These are phyloP conservation scores for Trichoderma sp. DNA, from an alignment of 2,329 filamentous ascomycete genomes.

Conservation along the genomic window DNA sequence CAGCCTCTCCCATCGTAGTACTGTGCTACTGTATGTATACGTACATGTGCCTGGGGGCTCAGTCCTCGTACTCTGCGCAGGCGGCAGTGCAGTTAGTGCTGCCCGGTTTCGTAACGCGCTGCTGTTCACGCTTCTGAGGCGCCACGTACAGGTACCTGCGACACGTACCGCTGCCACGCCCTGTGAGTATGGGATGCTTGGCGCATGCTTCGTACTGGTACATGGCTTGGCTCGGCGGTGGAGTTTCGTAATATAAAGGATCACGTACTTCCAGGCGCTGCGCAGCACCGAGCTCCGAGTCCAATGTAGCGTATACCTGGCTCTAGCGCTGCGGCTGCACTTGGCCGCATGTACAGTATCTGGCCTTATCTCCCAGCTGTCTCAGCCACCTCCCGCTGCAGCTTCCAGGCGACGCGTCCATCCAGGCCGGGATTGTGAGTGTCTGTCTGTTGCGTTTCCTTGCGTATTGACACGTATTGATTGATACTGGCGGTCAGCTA, in stretches of 20 bases:
- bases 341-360: background rate
- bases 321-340: background rate
- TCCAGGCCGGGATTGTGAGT: too few species aligned
- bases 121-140: background rate
- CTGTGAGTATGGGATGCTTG: fast-evolving
- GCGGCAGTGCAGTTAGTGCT: background rate
- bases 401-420: conserved; percentile 12
- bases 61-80: background rate
- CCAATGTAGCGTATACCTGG: conserved; percentile 12
- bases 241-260: conserved; percentile 13
- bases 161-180: fast-evolving
- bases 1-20: conserved; percentile 8
- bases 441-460: background rate
- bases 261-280: conserved; percentile 6
- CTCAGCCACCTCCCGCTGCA: conserved; percentile 18
- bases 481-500: conserved; percentile 4
- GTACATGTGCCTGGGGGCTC: background rate
- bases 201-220: background rate
- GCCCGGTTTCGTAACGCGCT: background rate
- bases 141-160: background rate
- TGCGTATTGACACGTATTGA: background rate
- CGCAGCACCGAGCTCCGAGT: background rate
- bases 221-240: background rate
- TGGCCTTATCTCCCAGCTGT: conserved; percentile 14
- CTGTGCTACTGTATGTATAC: background rate